Evolutionary conservation across 1,139 yeast species (phyloP).

Genomic region (Geotrichum klebahnii): DNA sequence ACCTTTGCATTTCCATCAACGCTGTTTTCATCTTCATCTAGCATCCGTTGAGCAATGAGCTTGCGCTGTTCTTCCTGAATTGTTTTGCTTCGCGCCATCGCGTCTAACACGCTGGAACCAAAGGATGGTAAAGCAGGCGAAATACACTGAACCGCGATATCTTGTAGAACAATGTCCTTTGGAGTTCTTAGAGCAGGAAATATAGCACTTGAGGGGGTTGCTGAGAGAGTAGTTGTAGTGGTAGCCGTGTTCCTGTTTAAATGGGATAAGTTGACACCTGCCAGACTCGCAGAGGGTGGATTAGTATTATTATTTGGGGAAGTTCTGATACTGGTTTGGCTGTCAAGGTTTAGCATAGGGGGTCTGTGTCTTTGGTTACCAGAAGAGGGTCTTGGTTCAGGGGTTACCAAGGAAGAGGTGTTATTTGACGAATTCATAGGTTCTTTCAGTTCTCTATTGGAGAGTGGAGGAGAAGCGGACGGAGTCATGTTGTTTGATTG

Average conservation of each 20-base stretch:
- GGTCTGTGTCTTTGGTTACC: conserved; percentile 18
- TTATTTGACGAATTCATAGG: background rate
- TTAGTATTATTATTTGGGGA: background rate
- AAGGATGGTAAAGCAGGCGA: conserved; percentile 42
- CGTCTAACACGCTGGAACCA: conserved; percentile 19
- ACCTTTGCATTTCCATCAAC: background rate
- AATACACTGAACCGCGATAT: conserved; percentile 40
- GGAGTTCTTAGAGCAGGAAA: conserved; percentile 32
- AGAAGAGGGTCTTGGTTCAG: background rate
- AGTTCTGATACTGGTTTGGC: background rate
- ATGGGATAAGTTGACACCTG: conserved; percentile 14
- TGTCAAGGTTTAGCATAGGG: conserved; percentile 22
- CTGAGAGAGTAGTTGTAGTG: conserved; percentile 12
- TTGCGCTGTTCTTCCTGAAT: conserved; percentile 39
- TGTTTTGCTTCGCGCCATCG: conserved; percentile 23
- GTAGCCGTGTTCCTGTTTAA: conserved; percentile 16
- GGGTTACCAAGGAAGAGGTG: background rate
- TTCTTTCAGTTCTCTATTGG: background rate
- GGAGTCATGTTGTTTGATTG: conserved; percentile 6
- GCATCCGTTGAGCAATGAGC: conserved; percentile 33
- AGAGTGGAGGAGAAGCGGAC: conserved; percentile 2
- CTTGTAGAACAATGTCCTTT: conserved; percentile 35
- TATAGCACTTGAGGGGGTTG: conserved; percentile 16
- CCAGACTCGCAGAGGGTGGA: conserved; percentile 6
- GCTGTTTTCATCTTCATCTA: conserved; percentile 4